Percentiles rank a stretch among this genome's conserved stretches.
These are phyloP conservation scores for Pythium vanterpoolii DNA, from an alignment of 352 stramenopile genomes.

Conservation along the genomic window DNA sequence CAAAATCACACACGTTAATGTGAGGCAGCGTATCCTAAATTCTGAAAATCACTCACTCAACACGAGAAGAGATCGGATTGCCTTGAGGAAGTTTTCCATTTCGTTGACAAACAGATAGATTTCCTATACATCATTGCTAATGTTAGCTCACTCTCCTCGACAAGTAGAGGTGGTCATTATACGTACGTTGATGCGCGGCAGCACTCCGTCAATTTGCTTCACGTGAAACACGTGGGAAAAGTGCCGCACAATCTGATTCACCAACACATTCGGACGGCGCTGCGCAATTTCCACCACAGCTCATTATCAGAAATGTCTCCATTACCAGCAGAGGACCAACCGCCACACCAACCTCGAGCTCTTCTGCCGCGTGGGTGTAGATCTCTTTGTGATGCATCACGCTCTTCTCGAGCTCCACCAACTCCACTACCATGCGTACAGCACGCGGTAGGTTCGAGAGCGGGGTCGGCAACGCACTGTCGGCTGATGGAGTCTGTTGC, in stretches of 20 bases:
- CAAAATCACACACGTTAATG: not conserved
- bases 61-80: constrained; percentile 52
- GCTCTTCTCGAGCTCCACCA: constrained; percentile 83
- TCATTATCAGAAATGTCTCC: not conserved
- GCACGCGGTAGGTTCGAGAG: constrained; percentile 51
- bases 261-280: constrained; percentile 70
- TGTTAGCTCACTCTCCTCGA: not conserved
- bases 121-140: constrained; percentile 35
- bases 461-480: constrained; percentile 13
- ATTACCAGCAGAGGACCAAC: not conserved
- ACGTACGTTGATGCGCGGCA: constrained; percentile 89
- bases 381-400: constrained; percentile 79
- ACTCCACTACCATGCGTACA: constrained; percentile 65
- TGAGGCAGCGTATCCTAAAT: not conserved
- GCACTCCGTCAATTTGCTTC: constrained; percentile 78
- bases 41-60: constrained; percentile 44
- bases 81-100: constrained; percentile 81
- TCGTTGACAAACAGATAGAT: constrained; percentile 85
- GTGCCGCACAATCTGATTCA: constrained; percentile 86
- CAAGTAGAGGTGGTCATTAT: not conserved
- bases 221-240: constrained; percentile 88
- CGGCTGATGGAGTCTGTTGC: constrained; percentile 7
- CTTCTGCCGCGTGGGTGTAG: constrained; percentile 69
- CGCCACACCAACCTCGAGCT: constrained; percentile 57
- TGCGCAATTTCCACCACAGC: constrained; percentile 13